Evolutionary conservation across 352 stramenopile species (phyloP).

Genomic region (Peronospora destructor): DNA sequence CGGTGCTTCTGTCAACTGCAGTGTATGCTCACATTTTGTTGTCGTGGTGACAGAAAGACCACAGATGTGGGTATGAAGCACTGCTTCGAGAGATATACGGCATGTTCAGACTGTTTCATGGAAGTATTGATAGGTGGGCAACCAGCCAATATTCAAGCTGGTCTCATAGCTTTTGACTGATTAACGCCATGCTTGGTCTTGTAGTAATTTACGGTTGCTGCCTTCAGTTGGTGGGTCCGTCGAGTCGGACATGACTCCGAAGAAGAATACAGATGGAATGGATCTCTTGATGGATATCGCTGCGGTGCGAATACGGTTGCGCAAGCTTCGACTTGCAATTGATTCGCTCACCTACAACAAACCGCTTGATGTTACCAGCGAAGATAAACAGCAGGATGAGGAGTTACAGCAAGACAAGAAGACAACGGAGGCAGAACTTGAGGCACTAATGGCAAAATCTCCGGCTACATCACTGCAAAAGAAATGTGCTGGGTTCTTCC

Average conservation of each 20-base stretch:
- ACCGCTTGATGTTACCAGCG: constrained; percentile 1
- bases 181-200: neutral
- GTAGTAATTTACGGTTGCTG: constrained; percentile 27
- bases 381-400: constrained; percentile 3
- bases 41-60: constrained; percentile 26
- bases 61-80: constrained; percentile 29
- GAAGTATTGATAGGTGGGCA: constrained; percentile 36
- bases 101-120: constrained; percentile 50
- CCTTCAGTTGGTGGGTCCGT: neutral
- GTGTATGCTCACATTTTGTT: constrained; percentile 3
- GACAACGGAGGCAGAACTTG: constrained; percentile 23
- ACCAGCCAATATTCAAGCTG: neutral
- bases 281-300: constrained; percentile 39
- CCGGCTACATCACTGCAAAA: constrained; percentile 24
- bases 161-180: neutral
- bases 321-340: constrained; percentile 38
- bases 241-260: neutral
- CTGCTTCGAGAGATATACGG: constrained; percentile 43
- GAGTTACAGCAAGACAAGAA: constrained; percentile 10
- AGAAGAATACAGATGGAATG: constrained; percentile 38
- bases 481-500: constrained; percentile 37
- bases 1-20: neutral
- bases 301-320: constrained; percentile 30
- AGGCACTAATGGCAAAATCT: constrained; percentile 26
- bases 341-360: constrained; percentile 13